phyloP scores from a whole-genome alignment of 176 grass and related monocot species.

The Luzula sylvatica region DNA sequence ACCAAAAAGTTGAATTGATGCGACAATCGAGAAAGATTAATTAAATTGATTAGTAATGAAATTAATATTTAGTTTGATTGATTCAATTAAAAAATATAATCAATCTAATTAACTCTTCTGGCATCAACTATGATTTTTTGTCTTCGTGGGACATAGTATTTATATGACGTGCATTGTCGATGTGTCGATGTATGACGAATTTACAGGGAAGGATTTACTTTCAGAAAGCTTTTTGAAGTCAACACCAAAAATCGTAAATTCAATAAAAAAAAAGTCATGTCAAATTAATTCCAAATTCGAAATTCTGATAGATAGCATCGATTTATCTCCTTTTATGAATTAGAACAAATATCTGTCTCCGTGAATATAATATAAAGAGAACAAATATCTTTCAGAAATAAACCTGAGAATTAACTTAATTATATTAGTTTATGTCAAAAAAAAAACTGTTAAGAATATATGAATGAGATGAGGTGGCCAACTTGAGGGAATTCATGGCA shows the following conservation, averaged over 20 bases:
- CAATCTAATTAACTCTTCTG: too few relatives aligned
- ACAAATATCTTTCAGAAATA: background rate
- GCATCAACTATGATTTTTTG: too few relatives aligned
- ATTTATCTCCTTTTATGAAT: background rate
- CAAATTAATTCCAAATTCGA: background rate
- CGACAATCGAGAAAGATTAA: too few relatives aligned
- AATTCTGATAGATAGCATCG: constrained; percentile 5
- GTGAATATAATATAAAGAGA: background rate
- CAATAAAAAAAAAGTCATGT: too few relatives aligned
- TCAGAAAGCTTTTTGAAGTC: constrained; percentile 9
- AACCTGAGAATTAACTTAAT: constrained; percentile 3
- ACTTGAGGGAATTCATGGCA: constrained; percentile 8
- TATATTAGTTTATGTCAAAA: background rate
- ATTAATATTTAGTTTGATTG: too few relatives aligned
- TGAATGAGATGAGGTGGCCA: constrained; percentile 6
- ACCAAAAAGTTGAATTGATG: too few relatives aligned
- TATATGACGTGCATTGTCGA: too few relatives aligned
- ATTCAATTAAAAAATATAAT: too few relatives aligned
- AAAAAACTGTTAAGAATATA: constrained; percentile 20
- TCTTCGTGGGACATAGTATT: too few relatives aligned
- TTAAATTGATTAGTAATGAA: too few relatives aligned
- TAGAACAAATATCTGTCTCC: background rate
- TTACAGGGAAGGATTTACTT: background rate
- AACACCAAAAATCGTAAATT: background rate
- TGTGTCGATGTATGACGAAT: background rate